Conservation (phyloP, 1,284 basidiomycete species). For the Coniferiporia weirii region DNA sequence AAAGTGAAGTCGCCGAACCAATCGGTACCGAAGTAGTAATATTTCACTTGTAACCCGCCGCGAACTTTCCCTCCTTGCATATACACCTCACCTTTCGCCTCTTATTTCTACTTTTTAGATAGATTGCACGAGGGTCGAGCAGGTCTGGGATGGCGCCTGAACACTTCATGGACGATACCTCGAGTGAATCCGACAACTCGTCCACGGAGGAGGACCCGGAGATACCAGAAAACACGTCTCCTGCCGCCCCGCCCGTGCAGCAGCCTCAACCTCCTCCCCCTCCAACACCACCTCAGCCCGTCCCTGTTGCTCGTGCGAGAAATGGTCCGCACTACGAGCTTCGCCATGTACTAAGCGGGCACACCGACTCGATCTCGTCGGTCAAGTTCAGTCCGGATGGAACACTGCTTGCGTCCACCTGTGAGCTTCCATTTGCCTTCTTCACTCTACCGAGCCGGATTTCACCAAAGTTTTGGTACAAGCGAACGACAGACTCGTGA, state of each 20-base stretch:
- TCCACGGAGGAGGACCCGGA: slow-evolving; percentile 80
- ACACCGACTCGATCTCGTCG: slow-evolving; percentile 73
- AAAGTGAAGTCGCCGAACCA: no score
- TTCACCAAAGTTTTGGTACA: not conserved
- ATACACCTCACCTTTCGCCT: not conserved
- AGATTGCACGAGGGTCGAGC: not conserved
- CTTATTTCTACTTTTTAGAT: not conserved
- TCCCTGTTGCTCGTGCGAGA: slow-evolving; percentile 27
- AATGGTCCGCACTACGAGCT: slow-evolving; percentile 68
- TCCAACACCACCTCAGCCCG: slow-evolving; percentile 21
- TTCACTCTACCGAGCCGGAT: not conserved
- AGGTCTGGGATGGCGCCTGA: not conserved
- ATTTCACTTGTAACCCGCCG: no score
- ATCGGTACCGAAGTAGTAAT: no score
- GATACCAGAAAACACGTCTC: slow-evolving; percentile 50
- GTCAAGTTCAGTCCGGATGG: slow-evolving; percentile 85
- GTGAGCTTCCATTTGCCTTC: slow-evolving; percentile 37
- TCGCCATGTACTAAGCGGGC: slow-evolving; percentile 60
- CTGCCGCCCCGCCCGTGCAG: slow-evolving; percentile 22
- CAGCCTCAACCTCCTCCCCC: slow-evolving; percentile 22
- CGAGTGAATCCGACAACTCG: slow-evolving; percentile 71
- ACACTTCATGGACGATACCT: slow-evolving; percentile 48
- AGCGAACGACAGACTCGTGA: slow-evolving; percentile 74
- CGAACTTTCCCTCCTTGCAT: not conserved
- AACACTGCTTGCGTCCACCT: slow-evolving; percentile 70